Base-by-base conservation (phyloP, 768 basidiomycete species). In the Hypsizygus marmoreus region DNA sequence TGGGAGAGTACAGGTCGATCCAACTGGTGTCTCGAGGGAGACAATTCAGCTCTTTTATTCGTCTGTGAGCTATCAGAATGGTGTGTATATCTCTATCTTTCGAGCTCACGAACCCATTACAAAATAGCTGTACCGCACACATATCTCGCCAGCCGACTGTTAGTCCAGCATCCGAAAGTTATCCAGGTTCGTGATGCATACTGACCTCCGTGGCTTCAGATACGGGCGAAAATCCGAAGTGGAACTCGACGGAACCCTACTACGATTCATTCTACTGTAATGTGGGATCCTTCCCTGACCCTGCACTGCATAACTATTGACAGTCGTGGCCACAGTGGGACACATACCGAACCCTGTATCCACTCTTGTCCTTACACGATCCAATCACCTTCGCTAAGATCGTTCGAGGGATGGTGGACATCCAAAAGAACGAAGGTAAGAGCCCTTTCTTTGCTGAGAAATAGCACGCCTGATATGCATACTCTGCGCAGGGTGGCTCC, bases 201-300 rank as follows among this genome's bases (percentile, higher is more conserved):
- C 6, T 32, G 25, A 26, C 30, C 8, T 40, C 22, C n/a, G 23
- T 12, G 35, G 8, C 4, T 13, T 6, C 43, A 82, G 82, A 84
- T 54, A 79, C 77, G 4, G 81, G 78, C 17, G 83, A 86, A 60
- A 84, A 84, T 48, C 79, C 81, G 0, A 72, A 70, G 37, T 84
- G 82, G 82, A 72, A 75, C 38, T 84, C 82, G 0, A 72, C 71
- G 0, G 82, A 84, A 50, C 82, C 83, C 1, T 86, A 86, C 50
- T 84, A 72, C 44, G 82, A 86, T 58, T 82, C 82, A 0, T 72
- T 83, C 40, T 84, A 86, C 50, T 86, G 83, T 64, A 84, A 85
- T 45, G 82, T 81, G 49, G n/a, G 76, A 54, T 8, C 8, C 24
- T 24, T 29, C 10, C 38, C 25, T 19, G 8, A 4, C 9, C 20